Percentiles rank a stretch among this genome's conserved stretches.
Evolutionary conservation across 352 stramenopile genomes (phyloP).

Genomic region (Pythium chondricola): DNA sequence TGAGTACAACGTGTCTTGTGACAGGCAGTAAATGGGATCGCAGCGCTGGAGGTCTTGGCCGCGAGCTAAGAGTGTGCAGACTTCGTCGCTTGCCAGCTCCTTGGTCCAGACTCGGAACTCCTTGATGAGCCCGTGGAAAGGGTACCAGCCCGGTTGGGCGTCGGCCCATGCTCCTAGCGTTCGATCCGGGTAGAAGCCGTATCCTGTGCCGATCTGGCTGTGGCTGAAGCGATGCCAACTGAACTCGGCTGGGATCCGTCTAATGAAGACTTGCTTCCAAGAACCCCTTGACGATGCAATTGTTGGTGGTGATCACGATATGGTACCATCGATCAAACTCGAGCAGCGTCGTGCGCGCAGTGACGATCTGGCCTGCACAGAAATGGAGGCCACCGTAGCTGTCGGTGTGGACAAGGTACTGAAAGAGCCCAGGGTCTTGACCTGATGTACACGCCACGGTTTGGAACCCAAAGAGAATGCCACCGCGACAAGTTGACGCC

Average conservation of each 20-base stretch:
- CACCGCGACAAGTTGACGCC: too few relatives aligned
- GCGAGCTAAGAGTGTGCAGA: background rate
- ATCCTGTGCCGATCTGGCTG: slow-evolving; percentile 4
- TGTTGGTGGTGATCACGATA: too few relatives aligned
- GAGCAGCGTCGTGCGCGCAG: background rate
- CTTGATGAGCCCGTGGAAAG: slow-evolving; percentile 6
- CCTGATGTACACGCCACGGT: too few relatives aligned
- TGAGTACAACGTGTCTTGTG: too few relatives aligned
- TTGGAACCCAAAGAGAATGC: too few relatives aligned
- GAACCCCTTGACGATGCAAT: too few relatives aligned
- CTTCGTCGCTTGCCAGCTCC: background rate
- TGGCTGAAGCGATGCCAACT: background rate
- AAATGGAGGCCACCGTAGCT: too few relatives aligned
- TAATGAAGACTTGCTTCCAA: background rate
- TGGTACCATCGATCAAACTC: background rate
- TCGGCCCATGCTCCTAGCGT: background rate
- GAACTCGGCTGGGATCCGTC: background rate
- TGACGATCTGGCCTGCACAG: too few relatives aligned
- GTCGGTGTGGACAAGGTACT: too few relatives aligned
- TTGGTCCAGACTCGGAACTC: background rate
- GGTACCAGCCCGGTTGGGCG: background rate
- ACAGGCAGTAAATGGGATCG: too few relatives aligned
- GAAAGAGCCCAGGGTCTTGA: too few relatives aligned
- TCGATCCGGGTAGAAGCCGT: slow-evolving; percentile 3
- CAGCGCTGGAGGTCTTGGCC: background rate